Percentiles rank a stretch among this genome's conserved stretches.
Evolutionary conservation across 1,284 basidiomycete genomes (phyloP).

Genomic region (Malassezia dermatis): DNA sequence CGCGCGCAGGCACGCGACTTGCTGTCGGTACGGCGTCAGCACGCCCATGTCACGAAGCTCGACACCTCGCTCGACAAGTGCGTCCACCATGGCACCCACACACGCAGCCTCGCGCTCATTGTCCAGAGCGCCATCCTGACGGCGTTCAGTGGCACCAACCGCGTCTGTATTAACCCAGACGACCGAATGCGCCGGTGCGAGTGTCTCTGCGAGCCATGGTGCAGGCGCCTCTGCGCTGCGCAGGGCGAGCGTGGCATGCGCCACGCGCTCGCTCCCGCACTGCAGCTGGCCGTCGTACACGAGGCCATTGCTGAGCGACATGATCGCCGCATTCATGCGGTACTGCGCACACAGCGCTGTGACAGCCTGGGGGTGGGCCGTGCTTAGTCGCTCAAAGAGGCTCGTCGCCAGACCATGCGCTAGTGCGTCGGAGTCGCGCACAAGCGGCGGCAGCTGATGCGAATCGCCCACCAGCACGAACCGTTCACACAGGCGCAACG

Average conservation of each 20-base stretch:
- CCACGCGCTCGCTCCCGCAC: conserved; percentile 67
- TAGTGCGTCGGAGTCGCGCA: conserved; percentile 63
- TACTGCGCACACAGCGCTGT: conserved; percentile 78
- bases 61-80: conserved; percentile 58
- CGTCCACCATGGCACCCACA: neutral
- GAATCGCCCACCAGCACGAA: conserved; percentile 96
- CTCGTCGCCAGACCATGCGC: conserved; percentile 73
- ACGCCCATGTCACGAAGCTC: conserved; percentile 65
- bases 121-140: conserved; percentile 76
- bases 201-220: conserved; percentile 60
- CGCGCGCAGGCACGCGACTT: conserved; percentile 61
- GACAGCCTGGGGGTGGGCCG: conserved; percentile 71
- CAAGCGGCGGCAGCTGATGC: conserved; percentile 78
- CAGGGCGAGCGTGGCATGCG: conserved; percentile 56
- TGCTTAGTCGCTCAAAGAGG: conserved; percentile 75
- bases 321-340: conserved; percentile 93
- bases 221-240: conserved; percentile 44
- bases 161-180: conserved; percentile 80
- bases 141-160: conserved; percentile 61
- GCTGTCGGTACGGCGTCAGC: conserved; percentile 85
- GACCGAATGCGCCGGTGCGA: conserved; percentile 66
- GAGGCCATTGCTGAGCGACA: conserved; percentile 78
- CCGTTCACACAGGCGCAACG: conserved; percentile 73
- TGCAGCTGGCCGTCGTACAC: conserved; percentile 70
- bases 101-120: conserved; percentile 66